Evolutionary conservation across 2,329 filamentous ascomycete species (phyloP), one percentile per base, ranked within the genome.

Genomic region (Escovopsis sp.): DNA sequence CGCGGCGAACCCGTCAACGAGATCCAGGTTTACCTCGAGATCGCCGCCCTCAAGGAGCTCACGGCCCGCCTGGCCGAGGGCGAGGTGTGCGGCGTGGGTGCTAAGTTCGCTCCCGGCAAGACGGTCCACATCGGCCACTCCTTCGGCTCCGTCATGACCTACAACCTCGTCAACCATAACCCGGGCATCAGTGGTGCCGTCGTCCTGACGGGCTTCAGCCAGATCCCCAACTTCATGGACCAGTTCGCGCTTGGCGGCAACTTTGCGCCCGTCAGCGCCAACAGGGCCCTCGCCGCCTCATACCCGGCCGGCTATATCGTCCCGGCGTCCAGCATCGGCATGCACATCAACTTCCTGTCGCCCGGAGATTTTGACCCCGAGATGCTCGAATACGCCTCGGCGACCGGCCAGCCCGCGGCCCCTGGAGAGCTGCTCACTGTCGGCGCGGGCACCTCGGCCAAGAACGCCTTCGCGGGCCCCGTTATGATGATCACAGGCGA

Each of bases 91-190:
- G 57, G 60, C 15, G 54, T 71, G n/a, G 53, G 53, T 25, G 48
- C 55, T 37, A 47, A 47, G 15, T 65, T 59, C 48, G 4, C 20
- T 6, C 20, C 20, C 20, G 43, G 51, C 36, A 67, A 70, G 50
- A 59, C 74, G 20, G 61, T 76, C 8, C 76, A 81, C 53, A 64
- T 78, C 13, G 78, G 77, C 11, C 76, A 82, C 60, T 76, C 71
- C 0, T 81, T 77, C 49, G 78, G 78, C 29, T 76, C 74, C 0
- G 58, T 68, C 6, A 71, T 75, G 49, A 71, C 68, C 2, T 78
- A 75, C 56, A 65, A 59, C 38, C 62, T 81, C 15, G 68, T 71
- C 7, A 64, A 65, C 37, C 53, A 61, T 43, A 61, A 74, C 50
- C 74, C 74, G 1, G 52, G 64, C 41, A 59, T 72, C 43, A 74